Evolutionary conservation across 164 flowering plant species (phyloP).

Genomic region (Vitis vinifera): DNA sequence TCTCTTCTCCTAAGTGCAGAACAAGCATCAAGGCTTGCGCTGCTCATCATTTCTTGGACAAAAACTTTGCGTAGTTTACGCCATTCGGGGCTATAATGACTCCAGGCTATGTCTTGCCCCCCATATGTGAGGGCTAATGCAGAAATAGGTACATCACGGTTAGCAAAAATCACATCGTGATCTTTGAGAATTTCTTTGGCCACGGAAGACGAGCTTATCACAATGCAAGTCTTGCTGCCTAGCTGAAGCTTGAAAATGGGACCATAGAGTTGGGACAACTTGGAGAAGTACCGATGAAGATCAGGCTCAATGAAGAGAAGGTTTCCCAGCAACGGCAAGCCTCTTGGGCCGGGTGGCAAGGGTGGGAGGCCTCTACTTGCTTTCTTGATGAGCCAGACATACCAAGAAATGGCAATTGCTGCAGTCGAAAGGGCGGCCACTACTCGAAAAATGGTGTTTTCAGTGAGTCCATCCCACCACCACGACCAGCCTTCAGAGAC

Average conservation of each 20-base stretch:
- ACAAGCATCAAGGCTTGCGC: not conserved
- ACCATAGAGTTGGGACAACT: slow-evolving; percentile 7
- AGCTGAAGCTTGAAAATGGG: slow-evolving; percentile 12
- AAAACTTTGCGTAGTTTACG: slow-evolving; percentile 47
- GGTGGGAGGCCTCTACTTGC: not conserved
- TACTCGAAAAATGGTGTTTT: too few relatives aligned
- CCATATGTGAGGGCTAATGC: slow-evolving; percentile 29
- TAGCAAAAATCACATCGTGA: slow-evolving; percentile 6
- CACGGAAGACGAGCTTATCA: slow-evolving; percentile 3
- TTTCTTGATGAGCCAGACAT: too few relatives aligned
- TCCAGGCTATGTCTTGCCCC: slow-evolving; percentile 40
- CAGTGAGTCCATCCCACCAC: too few relatives aligned
- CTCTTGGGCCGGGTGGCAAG: slow-evolving; percentile 20
- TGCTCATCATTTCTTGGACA: slow-evolving; percentile 40
- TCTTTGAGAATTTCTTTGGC: slow-evolving; percentile 15
- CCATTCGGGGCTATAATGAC: slow-evolving; percentile 44
- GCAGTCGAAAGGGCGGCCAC: too few relatives aligned
- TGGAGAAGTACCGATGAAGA: slow-evolving; percentile 6
- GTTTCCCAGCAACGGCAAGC: slow-evolving; percentile 16
- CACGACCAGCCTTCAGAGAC: too few relatives aligned
- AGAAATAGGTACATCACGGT: slow-evolving; percentile 11
- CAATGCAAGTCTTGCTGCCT: slow-evolving; percentile 2
- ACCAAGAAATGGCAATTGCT: too few relatives aligned
- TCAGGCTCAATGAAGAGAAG: slow-evolving; percentile 17
- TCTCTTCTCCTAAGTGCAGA: not conserved